Conservation (phyloP, 2,329 filamentous ascomycete species). For the Parastagonospora nodorum region DNA sequence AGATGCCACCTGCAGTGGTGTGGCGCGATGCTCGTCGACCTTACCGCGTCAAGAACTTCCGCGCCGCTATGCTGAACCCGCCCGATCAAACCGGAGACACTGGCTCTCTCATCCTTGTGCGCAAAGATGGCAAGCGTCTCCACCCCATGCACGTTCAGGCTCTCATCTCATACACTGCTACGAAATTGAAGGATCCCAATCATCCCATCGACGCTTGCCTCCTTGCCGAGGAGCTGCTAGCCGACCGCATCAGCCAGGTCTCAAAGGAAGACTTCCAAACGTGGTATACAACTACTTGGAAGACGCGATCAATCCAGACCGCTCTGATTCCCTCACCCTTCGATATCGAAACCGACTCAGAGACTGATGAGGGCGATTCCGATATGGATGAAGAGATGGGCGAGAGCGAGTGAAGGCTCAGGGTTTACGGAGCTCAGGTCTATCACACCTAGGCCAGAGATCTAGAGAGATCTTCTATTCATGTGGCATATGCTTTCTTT, state of each 20-base stretch:
- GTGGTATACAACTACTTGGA: background rate
- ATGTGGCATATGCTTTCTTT: too few relatives aligned
- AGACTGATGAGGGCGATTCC: background rate
- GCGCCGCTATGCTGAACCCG: slow-evolving; percentile 4
- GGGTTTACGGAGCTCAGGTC: background rate
- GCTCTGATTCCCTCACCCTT: slow-evolving; percentile 2
- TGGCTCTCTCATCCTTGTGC: slow-evolving; percentile 11
- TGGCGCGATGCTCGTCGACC: slow-evolving; percentile 11
- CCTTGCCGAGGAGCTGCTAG: background rate
- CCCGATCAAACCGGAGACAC: slow-evolving; percentile 4
- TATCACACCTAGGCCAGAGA: background rate
- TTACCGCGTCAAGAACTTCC: background rate
- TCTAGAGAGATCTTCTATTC: too few relatives aligned
- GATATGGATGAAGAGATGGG: background rate
- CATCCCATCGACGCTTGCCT: background rate
- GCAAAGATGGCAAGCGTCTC: slow-evolving; percentile 19
- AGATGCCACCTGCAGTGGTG: slow-evolving; percentile 2
- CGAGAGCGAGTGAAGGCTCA: background rate
- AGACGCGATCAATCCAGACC: background rate
- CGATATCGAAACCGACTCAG: background rate
- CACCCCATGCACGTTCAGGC: slow-evolving; percentile 13
- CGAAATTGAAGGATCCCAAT: background rate
- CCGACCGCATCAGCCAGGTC: background rate
- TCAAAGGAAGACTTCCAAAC: slow-evolving; percentile 6
- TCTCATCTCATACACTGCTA: slow-evolving; percentile 5